These are phyloP conservation scores for Blastobotrys illinoisensis DNA, from an alignment of 1,139 yeast species.

Conservation along the genomic window DNA sequence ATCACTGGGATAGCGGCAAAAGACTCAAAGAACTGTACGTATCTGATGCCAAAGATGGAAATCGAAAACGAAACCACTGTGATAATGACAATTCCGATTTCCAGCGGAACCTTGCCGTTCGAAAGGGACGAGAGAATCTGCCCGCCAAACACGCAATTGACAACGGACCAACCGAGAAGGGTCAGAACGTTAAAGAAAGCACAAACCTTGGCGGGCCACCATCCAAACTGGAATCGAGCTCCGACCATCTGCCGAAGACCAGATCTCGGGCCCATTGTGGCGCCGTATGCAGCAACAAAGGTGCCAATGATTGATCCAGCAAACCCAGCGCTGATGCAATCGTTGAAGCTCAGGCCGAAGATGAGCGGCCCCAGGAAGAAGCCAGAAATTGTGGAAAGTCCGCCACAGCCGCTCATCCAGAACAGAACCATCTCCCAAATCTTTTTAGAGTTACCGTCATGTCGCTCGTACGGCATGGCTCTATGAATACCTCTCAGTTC, in stretches of 20 bases:
- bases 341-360: slow-evolving; percentile 60
- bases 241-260: slow-evolving; percentile 86
- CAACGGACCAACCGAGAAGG: slow-evolving; percentile 82
- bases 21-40: slow-evolving; percentile 63
- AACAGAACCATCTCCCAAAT: slow-evolving; percentile 61
- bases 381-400: slow-evolving; percentile 78
- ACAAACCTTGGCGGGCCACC: slow-evolving; percentile 74
- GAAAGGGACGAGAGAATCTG: slow-evolving; percentile 66
- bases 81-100: slow-evolving; percentile 69
- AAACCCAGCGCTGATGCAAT: slow-evolving; percentile 56
- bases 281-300: slow-evolving; percentile 70
- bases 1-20: slow-evolving; percentile 65
- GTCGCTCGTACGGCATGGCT: slow-evolving; percentile 62
- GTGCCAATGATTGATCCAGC: slow-evolving; percentile 64
- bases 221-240: slow-evolving; percentile 72
- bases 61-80: slow-evolving; percentile 58
- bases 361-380: slow-evolving; percentile 68
- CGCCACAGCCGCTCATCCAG: slow-evolving; percentile 83
- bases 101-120: slow-evolving; percentile 56
- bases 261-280: slow-evolving; percentile 81
- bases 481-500: slow-evolving; percentile 82
- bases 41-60: slow-evolving; percentile 71
- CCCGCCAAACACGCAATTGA: slow-evolving; percentile 81
- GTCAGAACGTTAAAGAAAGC: slow-evolving; percentile 66
- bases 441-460: slow-evolving; percentile 42